These are phyloP conservation scores for Solanum clarkiae DNA, from an alignment of 257 asterid species.

Conservation along the genomic window DNA sequence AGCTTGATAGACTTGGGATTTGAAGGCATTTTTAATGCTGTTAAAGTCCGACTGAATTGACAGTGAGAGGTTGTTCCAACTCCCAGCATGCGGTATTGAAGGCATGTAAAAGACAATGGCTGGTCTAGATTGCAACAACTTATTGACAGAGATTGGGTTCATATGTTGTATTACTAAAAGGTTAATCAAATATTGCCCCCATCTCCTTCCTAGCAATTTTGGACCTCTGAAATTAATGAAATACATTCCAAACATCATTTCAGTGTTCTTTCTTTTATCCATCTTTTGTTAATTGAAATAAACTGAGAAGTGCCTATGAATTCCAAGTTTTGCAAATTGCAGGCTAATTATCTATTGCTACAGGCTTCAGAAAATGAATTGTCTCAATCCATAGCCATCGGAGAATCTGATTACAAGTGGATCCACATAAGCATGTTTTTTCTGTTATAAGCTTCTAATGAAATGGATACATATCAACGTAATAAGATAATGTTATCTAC, in stretches of 20 bases:
- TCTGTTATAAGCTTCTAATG: not conserved
- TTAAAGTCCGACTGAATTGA: not conserved
- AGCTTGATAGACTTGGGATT: not conserved
- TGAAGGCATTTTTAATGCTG: not conserved
- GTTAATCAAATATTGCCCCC: not conserved
- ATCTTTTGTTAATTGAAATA: not conserved
- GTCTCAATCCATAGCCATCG: not conserved
- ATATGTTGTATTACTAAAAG: not conserved
- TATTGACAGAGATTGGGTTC: not conserved
- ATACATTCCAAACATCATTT: not conserved
- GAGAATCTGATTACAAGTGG: not conserved
- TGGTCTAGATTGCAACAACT: not conserved
- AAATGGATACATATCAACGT: not conserved
- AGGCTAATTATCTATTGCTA: not conserved
- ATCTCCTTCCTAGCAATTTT: not conserved
- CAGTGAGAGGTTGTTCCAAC: not conserved
- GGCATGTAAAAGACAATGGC: not conserved
- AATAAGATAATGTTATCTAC: not conserved
- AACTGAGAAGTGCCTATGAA: not conserved
- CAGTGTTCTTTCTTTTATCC: not conserved
- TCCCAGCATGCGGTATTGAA: not conserved
- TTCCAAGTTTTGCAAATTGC: not conserved
- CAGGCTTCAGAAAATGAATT: not conserved
- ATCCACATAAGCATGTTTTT: not conserved
- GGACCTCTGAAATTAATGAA: not conserved